Conservation (phyloP, 257 asterid genomes). For the Parsonsia alboflavescens region DNA sequence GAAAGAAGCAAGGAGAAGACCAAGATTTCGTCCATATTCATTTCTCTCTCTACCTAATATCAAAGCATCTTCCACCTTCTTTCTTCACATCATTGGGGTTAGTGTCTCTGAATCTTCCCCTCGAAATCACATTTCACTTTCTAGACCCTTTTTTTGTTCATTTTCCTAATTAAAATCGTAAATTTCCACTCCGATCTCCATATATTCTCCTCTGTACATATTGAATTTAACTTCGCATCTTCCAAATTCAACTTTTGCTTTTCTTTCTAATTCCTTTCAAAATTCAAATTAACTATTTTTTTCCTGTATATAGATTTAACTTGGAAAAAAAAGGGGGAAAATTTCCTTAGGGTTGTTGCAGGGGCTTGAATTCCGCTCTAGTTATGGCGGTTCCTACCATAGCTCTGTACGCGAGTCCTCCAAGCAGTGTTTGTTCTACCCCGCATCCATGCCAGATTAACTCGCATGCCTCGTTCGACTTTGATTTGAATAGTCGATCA, state of each 20-base stretch:
- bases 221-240: background rate
- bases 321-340: background rate
- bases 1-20: conserved; percentile 5
- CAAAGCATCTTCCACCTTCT: conserved; percentile 1
- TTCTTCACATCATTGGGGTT: background rate
- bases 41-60: conserved; percentile 4
- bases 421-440: conserved; percentile 69
- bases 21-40: background rate
- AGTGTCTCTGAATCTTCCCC: background rate
- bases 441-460: conserved; percentile 64
- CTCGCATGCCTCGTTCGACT: conserved; percentile 62
- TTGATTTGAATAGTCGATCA: conserved; percentile 58
- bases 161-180: background rate
- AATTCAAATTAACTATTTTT: background rate
- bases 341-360: background rate
- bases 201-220: conserved; percentile 4
- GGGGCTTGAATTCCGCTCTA: background rate
- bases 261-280: background rate
- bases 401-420: conserved; percentile 78
- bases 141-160: conserved; percentile 23
- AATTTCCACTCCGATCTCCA: background rate
- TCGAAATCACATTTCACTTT: conserved; percentile 15
- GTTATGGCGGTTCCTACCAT: conserved; percentile 80
- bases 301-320: background rate
- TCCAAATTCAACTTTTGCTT: background rate